phyloP scores from a whole-genome alignment of 2,329 filamentous ascomycete genomes.

The Lasiodiplodia theobromae region DNA sequence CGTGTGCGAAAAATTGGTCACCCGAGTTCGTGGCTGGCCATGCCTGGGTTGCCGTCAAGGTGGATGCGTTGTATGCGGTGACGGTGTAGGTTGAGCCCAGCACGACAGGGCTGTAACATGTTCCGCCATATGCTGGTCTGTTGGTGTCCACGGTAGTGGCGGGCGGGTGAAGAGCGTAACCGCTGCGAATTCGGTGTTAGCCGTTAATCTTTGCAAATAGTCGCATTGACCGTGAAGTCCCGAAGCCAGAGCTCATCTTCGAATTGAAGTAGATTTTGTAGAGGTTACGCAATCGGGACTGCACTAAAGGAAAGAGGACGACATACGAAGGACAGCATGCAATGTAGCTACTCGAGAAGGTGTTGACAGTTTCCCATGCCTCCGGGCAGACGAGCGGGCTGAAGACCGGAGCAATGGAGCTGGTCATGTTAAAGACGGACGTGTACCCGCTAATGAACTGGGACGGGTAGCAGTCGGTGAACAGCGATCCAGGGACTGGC shows the following conservation, averaged over 20 bases:
- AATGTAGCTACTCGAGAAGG: constrained; percentile 36
- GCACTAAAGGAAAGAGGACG: background rate
- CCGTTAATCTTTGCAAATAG: background rate
- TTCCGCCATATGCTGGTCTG: constrained; percentile 39
- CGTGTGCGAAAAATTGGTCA: constrained; percentile 38
- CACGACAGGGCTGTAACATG: constrained; percentile 38
- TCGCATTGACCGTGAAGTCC: background rate
- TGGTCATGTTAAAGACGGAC: constrained; percentile 31
- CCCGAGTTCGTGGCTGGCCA: constrained; percentile 29
- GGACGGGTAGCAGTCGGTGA: constrained; percentile 38
- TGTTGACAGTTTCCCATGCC: constrained; percentile 36
- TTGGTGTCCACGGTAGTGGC: constrained; percentile 32
- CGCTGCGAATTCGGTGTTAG: constrained; percentile 29
- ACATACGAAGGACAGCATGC: constrained; percentile 41
- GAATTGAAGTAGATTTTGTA: background rate
- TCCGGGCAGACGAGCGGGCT: constrained; percentile 39
- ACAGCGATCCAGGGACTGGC: constrained; percentile 34
- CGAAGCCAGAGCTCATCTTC: too few relatives aligned
- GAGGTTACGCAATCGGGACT: background rate
- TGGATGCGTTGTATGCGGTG: constrained; percentile 34
- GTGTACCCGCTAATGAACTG: constrained; percentile 38
- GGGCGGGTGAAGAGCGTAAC: constrained; percentile 35
- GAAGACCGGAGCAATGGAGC: constrained; percentile 38
- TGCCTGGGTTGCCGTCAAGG: constrained; percentile 29
- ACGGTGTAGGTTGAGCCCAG: constrained; percentile 34